Conservation (phyloP, 352 stramenopile species). For the Saprolegnia diclina region DNA sequence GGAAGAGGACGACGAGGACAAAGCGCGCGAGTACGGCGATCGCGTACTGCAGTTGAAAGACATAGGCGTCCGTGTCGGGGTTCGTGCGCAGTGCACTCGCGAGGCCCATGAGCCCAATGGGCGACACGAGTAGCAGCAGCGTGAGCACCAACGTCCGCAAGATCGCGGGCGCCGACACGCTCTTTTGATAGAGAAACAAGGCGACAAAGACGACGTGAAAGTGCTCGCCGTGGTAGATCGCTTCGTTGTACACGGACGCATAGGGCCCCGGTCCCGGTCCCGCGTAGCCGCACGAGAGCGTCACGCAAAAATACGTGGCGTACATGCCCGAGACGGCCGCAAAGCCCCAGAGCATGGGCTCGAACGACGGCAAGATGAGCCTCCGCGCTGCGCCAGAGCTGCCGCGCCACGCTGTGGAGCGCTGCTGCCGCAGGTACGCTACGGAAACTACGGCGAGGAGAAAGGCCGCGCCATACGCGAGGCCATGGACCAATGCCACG, state of each 20-base stretch:
- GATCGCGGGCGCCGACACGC: conserved; percentile 48
- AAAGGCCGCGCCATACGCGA: conserved; percentile 45
- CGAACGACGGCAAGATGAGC: conserved; percentile 64
- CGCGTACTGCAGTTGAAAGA: conserved; percentile 32
- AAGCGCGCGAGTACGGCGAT: conserved; percentile 33
- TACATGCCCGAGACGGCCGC: conserved; percentile 28
- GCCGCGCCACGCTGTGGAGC: conserved; percentile 41
- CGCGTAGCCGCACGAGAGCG: neutral
- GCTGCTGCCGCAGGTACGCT: conserved; percentile 51
- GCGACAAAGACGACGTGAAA: conserved; percentile 63
- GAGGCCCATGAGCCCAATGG: conserved; percentile 47
- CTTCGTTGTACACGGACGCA: conserved; percentile 1
- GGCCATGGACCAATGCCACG: conserved; percentile 35
- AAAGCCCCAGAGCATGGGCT: conserved; percentile 58
- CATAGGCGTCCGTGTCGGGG: neutral
- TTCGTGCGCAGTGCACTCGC: conserved; percentile 23
- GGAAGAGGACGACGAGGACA: conserved; percentile 39
- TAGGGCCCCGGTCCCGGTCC: neutral
- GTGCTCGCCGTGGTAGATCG: conserved; percentile 41
- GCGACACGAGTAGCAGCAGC: conserved; percentile 46
- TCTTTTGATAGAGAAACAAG: conserved; percentile 58
- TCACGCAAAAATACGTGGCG: conserved; percentile 2
- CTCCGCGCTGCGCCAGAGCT: conserved; percentile 47
- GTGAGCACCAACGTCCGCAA: conserved; percentile 37
- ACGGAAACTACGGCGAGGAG: conserved; percentile 40